A percentile compares a stretch with the other conserved stretches of the same genome.
phyloP scores from a whole-genome alignment of 169 alveolate genomes.

The Plasmodium malariae region DNA sequence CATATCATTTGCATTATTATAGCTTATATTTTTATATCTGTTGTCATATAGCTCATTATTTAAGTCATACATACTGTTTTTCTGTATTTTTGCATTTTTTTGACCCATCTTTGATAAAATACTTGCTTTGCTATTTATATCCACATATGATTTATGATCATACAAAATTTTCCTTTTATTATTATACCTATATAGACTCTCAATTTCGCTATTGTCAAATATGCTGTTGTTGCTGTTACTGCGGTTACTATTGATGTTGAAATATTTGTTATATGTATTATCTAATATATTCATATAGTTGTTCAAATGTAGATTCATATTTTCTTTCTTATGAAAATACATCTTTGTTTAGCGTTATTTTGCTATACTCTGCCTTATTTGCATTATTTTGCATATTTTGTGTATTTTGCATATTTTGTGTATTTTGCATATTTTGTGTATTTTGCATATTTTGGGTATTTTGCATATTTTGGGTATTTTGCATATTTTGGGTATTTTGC shows the following conservation, averaged over 20 bases:
- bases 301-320: constrained; percentile 54
- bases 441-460: too few species aligned
- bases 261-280: constrained; percentile 33
- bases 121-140: not conserved
- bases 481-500: too few species aligned
- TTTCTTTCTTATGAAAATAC: constrained; percentile 49
- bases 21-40: constrained; percentile 31
- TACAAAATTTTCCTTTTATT: not conserved
- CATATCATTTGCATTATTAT: constrained; percentile 20
- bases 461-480: too few species aligned
- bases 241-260: constrained; percentile 19
- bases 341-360: constrained; percentile 26
- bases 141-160: not conserved
- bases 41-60: constrained; percentile 34
- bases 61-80: constrained; percentile 26
- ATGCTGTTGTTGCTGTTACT: not conserved
- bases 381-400: not conserved
- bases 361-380: constrained; percentile 18
- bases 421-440: too few species aligned
- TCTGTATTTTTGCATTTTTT: constrained; percentile 16
- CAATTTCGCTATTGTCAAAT: not conserved
- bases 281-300: constrained; percentile 11
- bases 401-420: too few species aligned
- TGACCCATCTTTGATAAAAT: constrained; percentile 46
- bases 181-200: not conserved